Evolutionary conservation across 2,329 filamentous ascomycete species (phyloP).

Genomic region (Penicillium olsonii): DNA sequence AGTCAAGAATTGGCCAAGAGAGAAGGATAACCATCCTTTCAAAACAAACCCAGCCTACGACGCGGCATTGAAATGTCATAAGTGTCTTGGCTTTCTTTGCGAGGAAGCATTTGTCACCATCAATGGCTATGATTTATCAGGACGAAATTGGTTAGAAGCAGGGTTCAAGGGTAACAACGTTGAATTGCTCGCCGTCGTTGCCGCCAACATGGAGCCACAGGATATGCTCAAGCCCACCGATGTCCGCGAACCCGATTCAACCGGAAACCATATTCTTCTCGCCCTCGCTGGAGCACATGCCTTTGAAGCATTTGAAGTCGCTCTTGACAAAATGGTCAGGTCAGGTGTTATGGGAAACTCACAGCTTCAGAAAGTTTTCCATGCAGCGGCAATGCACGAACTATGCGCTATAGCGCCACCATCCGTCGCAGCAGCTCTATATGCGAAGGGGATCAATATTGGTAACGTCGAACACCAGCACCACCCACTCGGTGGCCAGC

Average conservation of each 20-base stretch:
- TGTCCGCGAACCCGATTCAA: not conserved
- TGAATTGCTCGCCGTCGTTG: constrained; percentile 1
- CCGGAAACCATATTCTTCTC: constrained; percentile 3
- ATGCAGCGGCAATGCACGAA: constrained; percentile 4
- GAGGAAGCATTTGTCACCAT: not conserved
- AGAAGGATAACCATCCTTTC: not conserved
- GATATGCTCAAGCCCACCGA: constrained; percentile 1
- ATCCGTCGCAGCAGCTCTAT: not conserved
- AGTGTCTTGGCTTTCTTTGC: constrained; percentile 1
- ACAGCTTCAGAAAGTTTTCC: not conserved
- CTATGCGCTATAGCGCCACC: constrained; percentile 3
- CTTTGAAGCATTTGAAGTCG: not conserved
- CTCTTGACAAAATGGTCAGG: not conserved
- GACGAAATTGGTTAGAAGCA: constrained; percentile 5
- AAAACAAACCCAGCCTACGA: constrained; percentile 4
- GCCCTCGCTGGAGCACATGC: not conserved
- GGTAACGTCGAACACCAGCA: constrained; percentile 2
- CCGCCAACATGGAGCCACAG: not conserved
- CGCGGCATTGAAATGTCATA: not conserved
- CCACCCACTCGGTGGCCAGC: constrained; percentile 4
- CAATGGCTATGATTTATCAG: constrained; percentile 4
- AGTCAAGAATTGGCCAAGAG: not conserved
- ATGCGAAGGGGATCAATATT: constrained; percentile 6
- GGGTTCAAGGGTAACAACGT: constrained; percentile 1
- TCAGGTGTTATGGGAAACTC: not conserved